Evolutionary conservation across 129 eudicot genomes (phyloP), one percentile per base, ranked within the genome.

Genomic region (Saposhnikovia divaricata): DNA sequence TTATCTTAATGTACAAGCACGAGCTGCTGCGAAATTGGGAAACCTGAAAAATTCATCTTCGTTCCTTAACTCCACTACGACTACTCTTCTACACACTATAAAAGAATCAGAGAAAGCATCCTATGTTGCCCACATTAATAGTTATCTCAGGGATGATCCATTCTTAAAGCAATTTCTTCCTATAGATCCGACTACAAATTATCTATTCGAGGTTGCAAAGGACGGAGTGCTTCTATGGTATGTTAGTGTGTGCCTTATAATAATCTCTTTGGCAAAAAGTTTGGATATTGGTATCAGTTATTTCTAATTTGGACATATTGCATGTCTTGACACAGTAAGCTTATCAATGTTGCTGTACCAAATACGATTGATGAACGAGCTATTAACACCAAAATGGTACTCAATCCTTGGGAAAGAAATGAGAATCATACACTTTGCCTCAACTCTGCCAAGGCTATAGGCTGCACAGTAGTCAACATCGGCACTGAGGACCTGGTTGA

Each of bases 221-320:
- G 98, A 90, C 79, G 98, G 98, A 74, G 98, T 94, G 78, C 97
- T 94, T 76, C 84, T 94, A 86, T 94, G 98, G 98, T 94, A 91
- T 73, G 80, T 71, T 72, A 85, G 79, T 79, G 61, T 77, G 87
- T 72, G 77, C 73, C 80, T 76, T 82, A 38, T 68, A 48, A 47
- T 76, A 69, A 69, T 78, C 78, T 78, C 66, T 77, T 74, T 74
- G 69, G 70, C 31, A 47, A 70, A 53, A 61, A 31, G 14, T 0
- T 61, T 39, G 21, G 3, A 79, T 45, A 77, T 28, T 63, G 51
- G 38, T 77, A 25, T 77, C 31, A 44, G 37, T 61, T 61, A 53
- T 40, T 27, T 78, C 77, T 80, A 42, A 38, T 88, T 78, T 28
- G 83, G 45, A 82, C 51, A 44, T 80, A 19, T 72, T 51, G 61